phyloP scores from a whole-genome alignment of 169 alveolate species.

The Plasmodium coatneyi region DNA sequence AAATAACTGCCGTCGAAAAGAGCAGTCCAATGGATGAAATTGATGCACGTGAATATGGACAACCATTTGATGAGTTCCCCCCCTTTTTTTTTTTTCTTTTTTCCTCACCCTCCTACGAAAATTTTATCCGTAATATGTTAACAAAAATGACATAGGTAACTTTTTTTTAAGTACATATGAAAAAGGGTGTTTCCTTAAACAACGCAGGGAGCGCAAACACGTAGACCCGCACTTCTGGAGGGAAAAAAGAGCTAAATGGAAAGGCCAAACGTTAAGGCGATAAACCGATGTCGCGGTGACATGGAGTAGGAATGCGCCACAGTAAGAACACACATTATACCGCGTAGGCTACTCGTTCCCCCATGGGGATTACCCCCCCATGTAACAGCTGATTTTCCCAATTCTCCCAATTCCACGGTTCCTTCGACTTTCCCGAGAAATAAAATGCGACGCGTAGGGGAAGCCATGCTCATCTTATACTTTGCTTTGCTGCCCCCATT shows the following conservation, averaged over 20 bases:
- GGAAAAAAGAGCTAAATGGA: neutral
- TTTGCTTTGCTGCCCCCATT: neutral
- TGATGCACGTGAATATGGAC: neutral
- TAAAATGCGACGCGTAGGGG: neutral
- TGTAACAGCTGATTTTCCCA: neutral
- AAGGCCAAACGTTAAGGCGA: neutral
- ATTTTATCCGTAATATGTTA: neutral
- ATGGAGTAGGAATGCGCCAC: neutral
- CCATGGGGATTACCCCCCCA: neutral
- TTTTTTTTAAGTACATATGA: neutral
- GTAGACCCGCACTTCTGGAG: neutral
- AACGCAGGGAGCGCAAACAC: neutral
- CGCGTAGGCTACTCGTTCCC: neutral
- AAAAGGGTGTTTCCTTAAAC: neutral
- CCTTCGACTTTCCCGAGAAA: neutral
- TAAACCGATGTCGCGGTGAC: neutral
- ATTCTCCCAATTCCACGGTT: neutral
- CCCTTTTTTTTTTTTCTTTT: neutral
- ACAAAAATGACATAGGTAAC: neutral
- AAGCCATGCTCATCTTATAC: neutral
- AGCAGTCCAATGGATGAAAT: neutral
- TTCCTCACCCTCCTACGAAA: neutral
- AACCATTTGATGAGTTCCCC: neutral
- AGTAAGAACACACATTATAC: neutral
- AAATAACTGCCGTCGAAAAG: neutral